Base-by-base conservation (phyloP, 495 filamentous ascomycete genomes). In the Xylaria telfairii region DNA sequence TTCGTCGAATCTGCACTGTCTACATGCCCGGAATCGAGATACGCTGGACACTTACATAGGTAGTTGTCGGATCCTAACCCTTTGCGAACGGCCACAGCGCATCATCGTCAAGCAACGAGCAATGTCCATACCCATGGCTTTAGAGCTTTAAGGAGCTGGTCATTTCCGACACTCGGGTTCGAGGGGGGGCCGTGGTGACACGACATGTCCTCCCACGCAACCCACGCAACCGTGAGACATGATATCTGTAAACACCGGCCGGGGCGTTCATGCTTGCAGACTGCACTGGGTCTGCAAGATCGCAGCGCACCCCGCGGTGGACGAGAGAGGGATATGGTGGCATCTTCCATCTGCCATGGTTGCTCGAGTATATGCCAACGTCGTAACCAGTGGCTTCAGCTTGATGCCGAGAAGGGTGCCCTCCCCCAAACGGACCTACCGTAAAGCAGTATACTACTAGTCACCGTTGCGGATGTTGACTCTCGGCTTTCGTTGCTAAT, bases 171-270 rank as follows among this genome's bases (percentile, higher is more conserved):
- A 28, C 37, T 28, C 9, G 21, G 37, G 39, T n/a, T 59, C 42
- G 30, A 59, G 28, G 49, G 41, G 32, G 57, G 44, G 41, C 28
- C 28, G 17, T 59, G 68, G 57, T 70, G 51, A 65, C 51, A 56
- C 53, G 30, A 46, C 60, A 41, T 70, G 46, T 46, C 53, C 46
- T 64, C 47, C 47, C 37, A 46, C 68, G 9, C 32, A 37, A 70
- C 47, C 47, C 37, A 46, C 68, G 9, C 32, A 37, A 44, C 67
- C 28, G 41, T 61, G 56, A 68, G 66, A 39, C 57, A 32, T 65
- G 46, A 30, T 44, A 57, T 39, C 44, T 61, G 56, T 39, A 61
- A 34, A 51, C 42, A 19, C 24, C 19, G 24, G 37, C 30, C 34
- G 41, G 44, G 46, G 44, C 30, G 26, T 67, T 46, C 39, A 67